Conservation (phyloP, 108 stramenopile species). For the Fragilariopsis cylindrus region DNA sequence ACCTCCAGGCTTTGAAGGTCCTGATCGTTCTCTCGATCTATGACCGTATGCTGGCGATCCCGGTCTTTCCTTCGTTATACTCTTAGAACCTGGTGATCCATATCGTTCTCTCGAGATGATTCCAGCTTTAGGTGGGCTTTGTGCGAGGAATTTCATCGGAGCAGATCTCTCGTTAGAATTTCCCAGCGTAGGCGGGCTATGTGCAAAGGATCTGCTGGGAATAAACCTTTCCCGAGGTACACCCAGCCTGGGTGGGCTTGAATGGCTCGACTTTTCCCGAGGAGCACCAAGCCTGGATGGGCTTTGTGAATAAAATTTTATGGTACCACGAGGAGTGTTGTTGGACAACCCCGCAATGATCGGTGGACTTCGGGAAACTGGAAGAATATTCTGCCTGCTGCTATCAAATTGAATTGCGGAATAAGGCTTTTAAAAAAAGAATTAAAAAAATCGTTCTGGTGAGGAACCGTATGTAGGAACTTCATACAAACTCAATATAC, state of each 20-base stretch:
- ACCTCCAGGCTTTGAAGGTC: background rate
- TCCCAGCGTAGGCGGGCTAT: background rate
- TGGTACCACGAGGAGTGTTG: background rate
- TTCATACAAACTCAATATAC: too few relatives aligned
- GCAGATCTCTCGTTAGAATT: background rate
- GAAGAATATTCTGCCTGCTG: constrained; percentile 11
- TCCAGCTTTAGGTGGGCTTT: constrained; percentile 4
- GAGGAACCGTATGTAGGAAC: too few relatives aligned
- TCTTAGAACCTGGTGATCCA: constrained; percentile 9
- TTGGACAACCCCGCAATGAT: background rate
- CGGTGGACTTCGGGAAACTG: constrained; percentile 31
- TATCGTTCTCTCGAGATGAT: background rate
- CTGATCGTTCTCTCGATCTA: constrained; percentile 8
- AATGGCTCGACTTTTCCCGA: background rate
- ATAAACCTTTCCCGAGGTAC: background rate
- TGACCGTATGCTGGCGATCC: background rate
- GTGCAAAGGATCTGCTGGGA: constrained; percentile 1
- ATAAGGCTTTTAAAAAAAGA: background rate
- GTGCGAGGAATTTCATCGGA: constrained; percentile 3
- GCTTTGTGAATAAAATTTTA: constrained; percentile 13
- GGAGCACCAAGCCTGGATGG: background rate
- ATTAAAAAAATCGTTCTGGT: too few relatives aligned
- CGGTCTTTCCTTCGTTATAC: background rate
- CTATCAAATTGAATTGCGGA: background rate
- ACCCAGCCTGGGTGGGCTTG: constrained; percentile 7